Evolutionary conservation across 2,329 filamentous ascomycete genomes (phyloP).

Genomic region (Sarocladium strictum): DNA sequence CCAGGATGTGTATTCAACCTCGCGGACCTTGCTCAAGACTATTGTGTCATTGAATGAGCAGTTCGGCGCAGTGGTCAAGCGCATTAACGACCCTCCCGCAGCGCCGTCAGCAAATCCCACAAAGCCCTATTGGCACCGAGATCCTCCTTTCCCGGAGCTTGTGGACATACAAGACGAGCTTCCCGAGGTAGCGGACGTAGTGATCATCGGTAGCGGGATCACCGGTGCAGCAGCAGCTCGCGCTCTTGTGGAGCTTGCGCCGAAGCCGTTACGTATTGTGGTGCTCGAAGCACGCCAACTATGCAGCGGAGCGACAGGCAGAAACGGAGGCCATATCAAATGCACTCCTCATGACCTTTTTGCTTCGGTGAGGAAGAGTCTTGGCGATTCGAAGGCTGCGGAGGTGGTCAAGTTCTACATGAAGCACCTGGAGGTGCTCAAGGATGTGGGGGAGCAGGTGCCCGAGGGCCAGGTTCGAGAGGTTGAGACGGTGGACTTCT

Average conservation of each 20-base stretch:
- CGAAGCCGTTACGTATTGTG: slow-evolving; percentile 13
- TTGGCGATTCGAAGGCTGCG: slow-evolving; percentile 31
- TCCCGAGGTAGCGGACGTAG: slow-evolving; percentile 12
- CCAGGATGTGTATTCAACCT: not conserved
- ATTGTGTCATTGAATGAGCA: slow-evolving; percentile 4
- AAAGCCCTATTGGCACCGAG: slow-evolving; percentile 16
- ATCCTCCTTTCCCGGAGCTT: slow-evolving; percentile 13
- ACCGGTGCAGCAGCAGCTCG: slow-evolving; percentile 14
- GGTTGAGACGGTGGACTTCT: slow-evolving; percentile 43
- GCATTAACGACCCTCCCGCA: not conserved
- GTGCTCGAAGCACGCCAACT: slow-evolving; percentile 16
- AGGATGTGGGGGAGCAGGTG: slow-evolving; percentile 30
- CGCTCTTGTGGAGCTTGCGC: slow-evolving; percentile 11
- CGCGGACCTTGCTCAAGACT: not conserved
- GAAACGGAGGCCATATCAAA: slow-evolving; percentile 27
- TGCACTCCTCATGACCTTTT: slow-evolving; percentile 37
- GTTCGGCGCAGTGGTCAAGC: not conserved
- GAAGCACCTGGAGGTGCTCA: slow-evolving; percentile 31
- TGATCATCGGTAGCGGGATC: slow-evolving; percentile 18
- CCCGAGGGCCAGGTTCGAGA: slow-evolving; percentile 33
- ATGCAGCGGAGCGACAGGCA: slow-evolving; percentile 18
- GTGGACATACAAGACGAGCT: not conserved
- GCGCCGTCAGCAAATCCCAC: slow-evolving; percentile 12
- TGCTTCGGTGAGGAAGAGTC: slow-evolving; percentile 20
- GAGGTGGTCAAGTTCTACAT: slow-evolving; percentile 38